These are phyloP conservation scores for Trichoderma gracile DNA, from an alignment of 2,329 filamentous ascomycete genomes.

Conservation along the genomic window DNA sequence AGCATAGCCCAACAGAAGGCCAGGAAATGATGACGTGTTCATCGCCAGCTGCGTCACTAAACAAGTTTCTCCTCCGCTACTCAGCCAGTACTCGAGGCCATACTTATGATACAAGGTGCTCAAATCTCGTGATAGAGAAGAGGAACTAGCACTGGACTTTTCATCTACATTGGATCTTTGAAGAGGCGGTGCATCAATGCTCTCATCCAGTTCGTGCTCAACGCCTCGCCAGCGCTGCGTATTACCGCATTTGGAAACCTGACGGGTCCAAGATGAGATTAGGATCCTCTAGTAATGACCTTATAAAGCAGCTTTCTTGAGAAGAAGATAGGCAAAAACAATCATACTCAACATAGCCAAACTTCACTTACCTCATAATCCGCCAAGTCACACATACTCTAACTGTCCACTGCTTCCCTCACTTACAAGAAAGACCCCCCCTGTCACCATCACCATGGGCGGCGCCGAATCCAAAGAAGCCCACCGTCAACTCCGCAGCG, in stretches of 20 bases:
- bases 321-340: too few relatives aligned
- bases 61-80: too few relatives aligned
- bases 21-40: not conserved
- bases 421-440: not conserved
- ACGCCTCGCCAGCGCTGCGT: slow-evolving; percentile 23
- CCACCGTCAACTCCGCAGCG: slow-evolving; percentile 7
- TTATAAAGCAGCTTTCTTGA: not conserved
- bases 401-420: too few relatives aligned
- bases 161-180: not conserved
- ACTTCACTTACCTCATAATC: too few relatives aligned
- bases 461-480: slow-evolving; percentile 14
- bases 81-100: too few relatives aligned
- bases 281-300: not conserved
- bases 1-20: not conserved
- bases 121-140: too few relatives aligned
- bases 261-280: not conserved
- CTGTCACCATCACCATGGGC: slow-evolving; percentile 14
- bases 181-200: not conserved
- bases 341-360: not conserved
- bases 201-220: not conserved
- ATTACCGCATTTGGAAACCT: slow-evolving; percentile 23
- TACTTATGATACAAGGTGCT: not conserved
- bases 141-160: not conserved
- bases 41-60: not conserved
- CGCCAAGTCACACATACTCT: not conserved